Base-by-base conservation (phyloP, 768 basidiomycete genomes). In the Vararia minispora region DNA sequence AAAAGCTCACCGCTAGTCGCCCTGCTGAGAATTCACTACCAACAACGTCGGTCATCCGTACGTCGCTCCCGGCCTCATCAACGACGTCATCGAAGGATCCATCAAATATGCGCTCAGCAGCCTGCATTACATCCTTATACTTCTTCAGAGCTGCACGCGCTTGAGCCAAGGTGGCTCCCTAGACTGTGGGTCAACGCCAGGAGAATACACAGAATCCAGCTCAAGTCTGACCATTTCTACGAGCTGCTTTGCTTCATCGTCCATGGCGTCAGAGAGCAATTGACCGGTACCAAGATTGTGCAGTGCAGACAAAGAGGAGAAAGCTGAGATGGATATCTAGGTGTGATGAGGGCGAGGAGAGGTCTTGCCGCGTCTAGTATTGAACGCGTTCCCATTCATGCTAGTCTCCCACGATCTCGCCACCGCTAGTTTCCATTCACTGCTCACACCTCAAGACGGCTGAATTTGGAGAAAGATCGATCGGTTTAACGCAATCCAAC, bases 61-160 rank as follows among this genome's bases (percentile, higher is more conserved):
- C 44, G 23, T 54, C 51, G 4, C n/a, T n/a, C n/a, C 53, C 63
- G 48, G 77, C 73, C 2, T 64, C 76, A 35, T 75, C 73, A 14
- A 63, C 59, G n/a, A 87, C 62, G 52, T 81, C 62, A 50, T 86
- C 82, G 51, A 86, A 90, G 46, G 80, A 76, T 10, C 91, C 91
- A 45, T 84, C 79, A 44, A 88, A 84, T 43, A 88, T 76, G 32
- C 70, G 69, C 56, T 89, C 89, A 2, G 90, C 89, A 11, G 91
- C 91, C 53, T 85, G 70, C 84, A 88, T 87, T 25, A 91, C 88
- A 67, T 97, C 90, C 45, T 76, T 84, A 55, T 83, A 72, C 51
- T 78, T 76, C 45, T 68, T 72, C 53, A 95, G 60, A 13, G 91
- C 91, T 22, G 82, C 85, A 49, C 73, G 74, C 28, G 92, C 91